Percentiles rank a stretch among this genome's conserved stretches.
Conservation (phyloP, 2,329 filamentous ascomycete genomes). For the Verticillium isaacii region DNA sequence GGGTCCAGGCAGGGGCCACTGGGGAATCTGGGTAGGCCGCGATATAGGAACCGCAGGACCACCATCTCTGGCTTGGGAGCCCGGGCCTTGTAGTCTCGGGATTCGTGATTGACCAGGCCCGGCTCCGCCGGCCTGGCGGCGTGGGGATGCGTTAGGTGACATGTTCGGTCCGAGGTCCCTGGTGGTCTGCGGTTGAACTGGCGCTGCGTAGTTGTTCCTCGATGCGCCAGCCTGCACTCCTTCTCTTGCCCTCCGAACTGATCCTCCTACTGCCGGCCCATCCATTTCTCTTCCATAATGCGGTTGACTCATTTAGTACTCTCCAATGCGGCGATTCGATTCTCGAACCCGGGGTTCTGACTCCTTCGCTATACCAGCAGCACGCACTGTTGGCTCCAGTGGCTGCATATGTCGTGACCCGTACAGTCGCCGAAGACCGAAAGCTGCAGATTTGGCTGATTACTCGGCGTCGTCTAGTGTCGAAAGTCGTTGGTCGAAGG, state of each 20-base stretch:
- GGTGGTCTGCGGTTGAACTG: constrained; percentile 4
- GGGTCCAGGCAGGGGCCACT: constrained; percentile 47
- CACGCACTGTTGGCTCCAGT: not conserved
- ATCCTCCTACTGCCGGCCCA: constrained; percentile 38
- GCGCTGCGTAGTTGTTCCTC: constrained; percentile 19
- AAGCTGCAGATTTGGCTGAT: not conserved
- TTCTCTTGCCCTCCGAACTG: constrained; percentile 51
- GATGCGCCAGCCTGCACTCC: constrained; percentile 37
- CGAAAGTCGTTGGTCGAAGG: not conserved
- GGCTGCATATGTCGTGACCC: constrained; percentile 1
- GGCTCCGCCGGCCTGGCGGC: constrained; percentile 19
- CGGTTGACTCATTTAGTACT: constrained; percentile 47
- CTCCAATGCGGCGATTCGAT: not conserved
- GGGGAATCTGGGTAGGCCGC: constrained; percentile 45
- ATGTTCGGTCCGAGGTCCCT: not conserved
- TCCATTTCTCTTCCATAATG: constrained; percentile 53
- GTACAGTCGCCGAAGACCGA: not conserved
- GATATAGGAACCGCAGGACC: constrained; percentile 44
- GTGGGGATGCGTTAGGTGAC: constrained; percentile 13
- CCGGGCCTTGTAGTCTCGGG: constrained; percentile 25
- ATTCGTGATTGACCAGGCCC: constrained; percentile 16
- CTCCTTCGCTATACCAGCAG: not conserved
- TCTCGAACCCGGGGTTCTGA: not conserved
- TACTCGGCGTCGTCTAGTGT: not conserved
- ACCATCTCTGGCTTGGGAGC: constrained; percentile 30